phyloP scores from a whole-genome alignment of 495 filamentous ascomycete species.

The Penicillium tannophilum region DNA sequence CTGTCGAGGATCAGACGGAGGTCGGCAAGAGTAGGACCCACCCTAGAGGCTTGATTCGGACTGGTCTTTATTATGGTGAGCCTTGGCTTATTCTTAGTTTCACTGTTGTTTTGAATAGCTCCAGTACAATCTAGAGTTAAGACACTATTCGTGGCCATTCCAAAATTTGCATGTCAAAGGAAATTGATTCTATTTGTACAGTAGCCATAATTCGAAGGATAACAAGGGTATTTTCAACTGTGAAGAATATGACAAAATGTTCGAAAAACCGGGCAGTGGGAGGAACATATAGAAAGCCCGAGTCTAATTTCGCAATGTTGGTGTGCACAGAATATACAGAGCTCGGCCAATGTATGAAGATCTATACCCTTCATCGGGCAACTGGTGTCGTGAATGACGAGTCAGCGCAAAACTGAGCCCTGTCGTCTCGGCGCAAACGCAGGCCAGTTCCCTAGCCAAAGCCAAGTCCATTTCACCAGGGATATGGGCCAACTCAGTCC shows the following conservation, averaged over 20 bases:
- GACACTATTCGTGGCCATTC: too few relatives aligned
- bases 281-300: background rate
- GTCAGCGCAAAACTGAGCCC: too few relatives aligned
- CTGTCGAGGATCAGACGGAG: background rate
- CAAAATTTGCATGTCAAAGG: too few relatives aligned
- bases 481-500: conserved; percentile 52
- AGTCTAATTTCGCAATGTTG: background rate
- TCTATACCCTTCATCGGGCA: background rate
- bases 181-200: background rate
- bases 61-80: background rate
- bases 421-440: too few relatives aligned
- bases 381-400: background rate
- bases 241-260: background rate
- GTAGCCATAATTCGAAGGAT: background rate
- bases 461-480: too few relatives aligned
- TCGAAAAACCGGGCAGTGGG: background rate
- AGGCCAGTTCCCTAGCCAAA: too few relatives aligned
- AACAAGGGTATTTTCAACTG: background rate
- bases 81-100: too few relatives aligned
- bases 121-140: too few relatives aligned
- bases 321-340: background rate
- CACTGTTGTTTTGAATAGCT: too few relatives aligned
- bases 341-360: background rate
- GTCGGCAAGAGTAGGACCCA: background rate
- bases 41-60: background rate